Evolutionary conservation across 805 yeast species (phyloP), one percentile per base, ranked within the genome.

Genomic region (Suhomyces vadensis): DNA sequence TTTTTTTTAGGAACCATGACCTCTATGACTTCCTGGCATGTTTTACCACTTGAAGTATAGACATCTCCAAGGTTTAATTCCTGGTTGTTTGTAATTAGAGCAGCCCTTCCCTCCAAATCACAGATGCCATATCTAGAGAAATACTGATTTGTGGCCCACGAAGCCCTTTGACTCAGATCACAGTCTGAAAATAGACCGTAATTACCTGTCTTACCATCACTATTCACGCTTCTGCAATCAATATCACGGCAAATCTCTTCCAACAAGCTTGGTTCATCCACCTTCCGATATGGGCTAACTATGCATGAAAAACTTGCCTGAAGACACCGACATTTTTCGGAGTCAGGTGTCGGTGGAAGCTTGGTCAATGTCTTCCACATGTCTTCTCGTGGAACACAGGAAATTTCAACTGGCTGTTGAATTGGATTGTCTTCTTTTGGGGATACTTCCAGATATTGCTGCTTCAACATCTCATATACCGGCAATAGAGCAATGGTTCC

Each of bases 161-260:
- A 73, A 1, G 68, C 54, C 43, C 61, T 61, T 47, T 73, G 77
- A 6, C 55, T 44, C 5, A 58, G 47, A 10, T 66, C 49, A 50
- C 80, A 76, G 31, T 62, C 66, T 0, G 79, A 65, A 49, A 58
- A 71, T 24, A 52, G 49, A 0, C 80, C 80, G 51, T 73, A 75
- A n/a, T 45, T 44, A 0, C 78, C 79, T 4, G 41, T 43, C 6
- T 45, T 35, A 1, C 72, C 69, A 49, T 74, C 63, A 6, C 65
- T 60, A 19, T 43, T 48, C 19, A 76, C 60, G 3, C 66, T 64
- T n/a, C 55, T 55, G 52, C 81, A 76, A 42, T 72, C 66, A 6
- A 67, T 59, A 5, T 54, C 46, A 10, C 57, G 40, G 48, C 80
- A 75, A 2, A 75, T 53, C 17, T 68, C 61, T 10, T 50, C 37